Evolutionary conservation across 768 basidiomycete genomes (phyloP), one percentile per base, ranked within the genome.

Genomic region (Phallus indusiatus): DNA sequence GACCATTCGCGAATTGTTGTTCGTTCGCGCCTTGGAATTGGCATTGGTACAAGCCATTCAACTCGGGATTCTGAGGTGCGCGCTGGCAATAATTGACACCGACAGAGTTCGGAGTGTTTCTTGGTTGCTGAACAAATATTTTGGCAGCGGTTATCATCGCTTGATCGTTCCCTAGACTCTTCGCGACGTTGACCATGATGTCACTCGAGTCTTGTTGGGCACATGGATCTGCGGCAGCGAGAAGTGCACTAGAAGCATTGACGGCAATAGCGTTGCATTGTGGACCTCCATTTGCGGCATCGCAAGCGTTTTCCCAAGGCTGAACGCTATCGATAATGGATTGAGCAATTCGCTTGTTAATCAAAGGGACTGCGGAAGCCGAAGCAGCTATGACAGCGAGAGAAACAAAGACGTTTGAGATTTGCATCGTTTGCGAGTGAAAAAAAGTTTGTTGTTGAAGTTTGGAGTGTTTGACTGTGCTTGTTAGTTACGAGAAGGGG

Each of bases 261-360:
- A 85, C 74, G 2, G 84, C 78, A 47, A 80, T 65, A 6, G 78
- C 71, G 66, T 83, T 85, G 69, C 85, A 86, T 63, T 77, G 69
- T n/a, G 71, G 54, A 16, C 64, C 81, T 47, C 84, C 85, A 47
- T 79, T 81, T 6, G 83, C 85, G 11, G 75, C 71, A 42, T 70
- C 54, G 61, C 79, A 80, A 51, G 79, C 78, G 61, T 70, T 57
- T 55, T 77, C 75, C 79, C 78, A 80, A 60, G 74, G 64, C 12
- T 67, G 63, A 1, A 76, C 76, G 9, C 77, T 72, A 7, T 69
- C 69, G 7, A 69, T 58, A 58, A 76, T 80, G 34, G 63, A 68
- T 62, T 81, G 79, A 11, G 74, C 73, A 61, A 80, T 81, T 28
- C 78, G 77, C 67, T 77, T 81, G 46, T 64, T 59, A 18, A 76